These are phyloP conservation scores for Sugiyamaella chiloensis DNA, from an alignment of 805 yeast species.

Conservation along the genomic window DNA sequence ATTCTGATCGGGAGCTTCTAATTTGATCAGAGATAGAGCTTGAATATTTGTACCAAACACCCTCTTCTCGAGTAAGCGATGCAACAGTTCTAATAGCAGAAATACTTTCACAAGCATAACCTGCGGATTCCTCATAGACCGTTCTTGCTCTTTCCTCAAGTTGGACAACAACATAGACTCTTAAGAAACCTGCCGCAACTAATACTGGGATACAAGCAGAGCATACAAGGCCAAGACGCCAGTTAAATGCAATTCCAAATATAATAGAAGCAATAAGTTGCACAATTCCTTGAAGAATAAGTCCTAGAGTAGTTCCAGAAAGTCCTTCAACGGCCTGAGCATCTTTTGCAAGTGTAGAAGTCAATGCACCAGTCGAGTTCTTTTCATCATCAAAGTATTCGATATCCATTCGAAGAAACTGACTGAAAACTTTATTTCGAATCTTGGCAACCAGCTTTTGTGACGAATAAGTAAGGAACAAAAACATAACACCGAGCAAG, in stretches of 20 bases:
- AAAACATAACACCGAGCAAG: conserved; percentile 20
- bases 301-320: conserved; percentile 41
- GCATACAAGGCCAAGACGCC: conserved; percentile 41
- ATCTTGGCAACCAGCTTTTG: conserved; percentile 35
- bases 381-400: conserved; percentile 36
- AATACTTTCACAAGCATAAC: conserved; percentile 39
- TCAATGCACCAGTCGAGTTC: conserved; percentile 38
- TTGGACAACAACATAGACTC: conserved; percentile 33
- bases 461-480: conserved; percentile 29
- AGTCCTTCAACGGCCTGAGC: conserved; percentile 41
- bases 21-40: conserved; percentile 30
- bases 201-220: conserved; percentile 38
- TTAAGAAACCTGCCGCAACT: conserved; percentile 38
- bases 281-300: conserved; percentile 35
- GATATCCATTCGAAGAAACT: conserved; percentile 36
- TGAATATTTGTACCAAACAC: conserved; percentile 33
- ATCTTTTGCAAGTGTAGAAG: conserved; percentile 38
- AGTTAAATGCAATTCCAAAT: conserved; percentile 37
- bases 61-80: conserved; percentile 39
- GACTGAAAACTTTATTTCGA: conserved; percentile 33
- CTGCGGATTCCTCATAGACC: conserved; percentile 39
- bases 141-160: conserved; percentile 37
- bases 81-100: conserved; percentile 41
- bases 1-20: conserved; percentile 26
- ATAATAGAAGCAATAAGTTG: conserved; percentile 39